Evolutionary conservation across 1,284 basidiomycete genomes (phyloP).

Genomic region (Coriolopsis trogii): DNA sequence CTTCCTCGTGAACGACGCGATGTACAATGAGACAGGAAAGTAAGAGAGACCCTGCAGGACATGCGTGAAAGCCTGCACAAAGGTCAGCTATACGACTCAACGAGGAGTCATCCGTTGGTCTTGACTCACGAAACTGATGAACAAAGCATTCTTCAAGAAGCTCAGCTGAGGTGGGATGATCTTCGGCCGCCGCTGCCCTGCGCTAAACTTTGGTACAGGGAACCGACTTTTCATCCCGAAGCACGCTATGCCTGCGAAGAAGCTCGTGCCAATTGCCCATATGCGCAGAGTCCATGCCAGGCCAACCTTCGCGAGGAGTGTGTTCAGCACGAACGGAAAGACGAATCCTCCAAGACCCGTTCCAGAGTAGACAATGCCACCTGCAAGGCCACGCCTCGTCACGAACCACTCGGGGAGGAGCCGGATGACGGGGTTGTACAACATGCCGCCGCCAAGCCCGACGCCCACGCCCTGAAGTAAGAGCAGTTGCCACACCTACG

Average conservation of each 20-base stretch:
- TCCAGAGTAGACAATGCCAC: constrained; percentile 33
- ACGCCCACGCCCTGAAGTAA: constrained; percentile 31
- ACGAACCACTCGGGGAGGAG: constrained; percentile 29
- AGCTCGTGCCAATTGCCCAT: constrained; percentile 25
- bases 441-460: constrained; percentile 27
- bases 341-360: constrained; percentile 32
- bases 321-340: constrained; percentile 32
- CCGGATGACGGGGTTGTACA: constrained; percentile 29
- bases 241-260: constrained; percentile 24
- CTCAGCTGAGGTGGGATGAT: constrained; percentile 28
- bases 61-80: constrained; percentile 18
- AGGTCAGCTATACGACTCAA: background rate
- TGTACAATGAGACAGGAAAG: constrained; percentile 34
- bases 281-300: constrained; percentile 31
- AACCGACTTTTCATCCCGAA: constrained; percentile 29
- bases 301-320: constrained; percentile 26
- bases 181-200: constrained; percentile 21
- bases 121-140: constrained; percentile 28
- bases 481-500: constrained; percentile 32
- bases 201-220: constrained; percentile 24
- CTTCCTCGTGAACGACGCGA: constrained; percentile 28
- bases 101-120: background rate
- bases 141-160: constrained; percentile 27
- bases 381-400: constrained; percentile 29
- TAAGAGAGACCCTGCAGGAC: constrained; percentile 31